These are phyloP conservation scores for Penicillium sp. DNA, from an alignment of 2,329 filamentous ascomycete genomes.

Conservation along the genomic window DNA sequence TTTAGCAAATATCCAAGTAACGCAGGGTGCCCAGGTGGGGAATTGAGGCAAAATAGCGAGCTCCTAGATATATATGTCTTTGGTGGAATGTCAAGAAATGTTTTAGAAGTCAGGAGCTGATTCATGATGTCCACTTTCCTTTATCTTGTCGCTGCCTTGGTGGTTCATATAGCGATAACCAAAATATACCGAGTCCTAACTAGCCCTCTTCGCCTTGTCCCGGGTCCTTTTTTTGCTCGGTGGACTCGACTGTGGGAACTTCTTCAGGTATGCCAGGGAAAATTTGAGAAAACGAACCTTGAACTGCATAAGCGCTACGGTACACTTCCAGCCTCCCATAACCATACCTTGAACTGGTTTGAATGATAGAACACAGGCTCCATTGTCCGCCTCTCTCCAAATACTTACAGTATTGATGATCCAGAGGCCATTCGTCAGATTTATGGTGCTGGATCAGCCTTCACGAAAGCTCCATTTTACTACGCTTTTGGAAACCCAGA, in stretches of 20 bases:
- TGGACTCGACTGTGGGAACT: background rate
- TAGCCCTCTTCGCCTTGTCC: background rate
- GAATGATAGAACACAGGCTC: background rate
- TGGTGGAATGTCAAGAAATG: background rate
- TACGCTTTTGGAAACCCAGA: slow-evolving; percentile 1
- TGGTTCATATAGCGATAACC: background rate
- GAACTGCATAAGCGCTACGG: background rate
- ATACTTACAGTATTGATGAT: background rate
- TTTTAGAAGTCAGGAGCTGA: background rate
- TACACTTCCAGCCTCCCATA: no score
- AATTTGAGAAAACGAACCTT: background rate
- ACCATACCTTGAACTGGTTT: background rate
- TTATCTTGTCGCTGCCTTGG: background rate
- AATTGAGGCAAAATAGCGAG: no score
- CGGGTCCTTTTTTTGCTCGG: background rate
- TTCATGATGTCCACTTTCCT: background rate
- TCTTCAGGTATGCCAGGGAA: background rate
- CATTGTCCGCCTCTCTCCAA: background rate
- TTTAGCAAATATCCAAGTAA: background rate
- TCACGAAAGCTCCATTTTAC: slow-evolving; percentile 19
- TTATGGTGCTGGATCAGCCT: slow-evolving; percentile 14
- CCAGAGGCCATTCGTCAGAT: slow-evolving; percentile 10
- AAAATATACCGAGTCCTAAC: background rate
- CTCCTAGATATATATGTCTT: background rate
- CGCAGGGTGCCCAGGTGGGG: background rate